phyloP scores from a whole-genome alignment of 768 basidiomycete genomes.

The Boletus sp. region DNA sequence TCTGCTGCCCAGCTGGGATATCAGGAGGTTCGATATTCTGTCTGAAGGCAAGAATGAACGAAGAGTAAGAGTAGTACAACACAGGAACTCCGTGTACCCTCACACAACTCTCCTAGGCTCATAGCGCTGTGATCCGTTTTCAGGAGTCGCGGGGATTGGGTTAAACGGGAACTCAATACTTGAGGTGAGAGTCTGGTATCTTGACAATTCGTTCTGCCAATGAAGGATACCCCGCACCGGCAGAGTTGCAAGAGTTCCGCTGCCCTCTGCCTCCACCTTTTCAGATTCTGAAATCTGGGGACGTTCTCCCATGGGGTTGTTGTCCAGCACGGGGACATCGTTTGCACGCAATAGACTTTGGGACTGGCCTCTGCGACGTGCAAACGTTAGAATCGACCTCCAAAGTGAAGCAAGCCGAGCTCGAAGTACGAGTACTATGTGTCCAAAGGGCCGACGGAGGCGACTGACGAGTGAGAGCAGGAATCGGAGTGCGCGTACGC shows the following conservation, averaged over 20 bases:
- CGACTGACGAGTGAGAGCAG: conserved; percentile 7
- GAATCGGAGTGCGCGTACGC: background rate
- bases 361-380: background rate
- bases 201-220: too few relatives aligned
- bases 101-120: background rate
- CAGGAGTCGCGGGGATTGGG: background rate
- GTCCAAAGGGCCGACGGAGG: background rate
- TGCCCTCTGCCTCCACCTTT: background rate
- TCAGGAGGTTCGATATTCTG: background rate
- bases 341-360: background rate
- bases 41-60: background rate
- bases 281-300: background rate
- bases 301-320: background rate
- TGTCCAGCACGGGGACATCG: background rate
- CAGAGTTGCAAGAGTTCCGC: background rate
- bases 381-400: background rate
- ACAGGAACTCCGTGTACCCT: background rate
- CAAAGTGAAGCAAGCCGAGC: background rate
- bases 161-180: background rate
- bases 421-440: background rate
- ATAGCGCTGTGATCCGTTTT: conserved; percentile 6
- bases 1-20: conserved; percentile 6
- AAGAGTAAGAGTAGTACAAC: background rate
- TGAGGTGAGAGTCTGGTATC: background rate
- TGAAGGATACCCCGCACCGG: too few relatives aligned